Conservation (phyloP, 1,284 basidiomycete species). For the Rhodotorula sp. region DNA sequence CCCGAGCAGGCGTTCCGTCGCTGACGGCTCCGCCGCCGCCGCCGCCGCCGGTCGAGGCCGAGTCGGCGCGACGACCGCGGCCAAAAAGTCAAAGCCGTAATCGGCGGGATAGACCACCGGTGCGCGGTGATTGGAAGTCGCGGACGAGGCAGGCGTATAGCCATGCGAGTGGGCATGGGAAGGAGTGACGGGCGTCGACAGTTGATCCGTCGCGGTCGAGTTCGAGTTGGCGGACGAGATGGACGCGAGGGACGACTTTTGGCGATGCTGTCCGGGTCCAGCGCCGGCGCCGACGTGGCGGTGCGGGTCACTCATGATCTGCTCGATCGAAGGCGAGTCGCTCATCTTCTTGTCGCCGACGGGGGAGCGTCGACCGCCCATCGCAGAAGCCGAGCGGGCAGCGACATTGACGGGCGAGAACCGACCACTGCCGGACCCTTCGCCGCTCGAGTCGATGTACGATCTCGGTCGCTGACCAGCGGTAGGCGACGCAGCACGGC, state of each 20-base stretch:
- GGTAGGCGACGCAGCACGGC: slow-evolving; percentile 20
- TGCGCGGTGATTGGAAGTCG: slow-evolving; percentile 50
- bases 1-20: background rate
- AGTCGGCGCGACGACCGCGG: slow-evolving; percentile 67
- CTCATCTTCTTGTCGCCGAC: slow-evolving; percentile 22
- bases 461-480: slow-evolving; percentile 13
- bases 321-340: slow-evolving; percentile 40
- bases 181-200: slow-evolving; percentile 46
- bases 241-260: slow-evolving; percentile 36
- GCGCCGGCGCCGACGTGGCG: background rate
- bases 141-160: slow-evolving; percentile 43
- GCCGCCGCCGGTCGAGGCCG: background rate
- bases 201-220: slow-evolving; percentile 44
- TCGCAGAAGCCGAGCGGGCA: slow-evolving; percentile 16
- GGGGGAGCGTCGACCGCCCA: slow-evolving; percentile 25
- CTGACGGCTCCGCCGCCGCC: background rate
- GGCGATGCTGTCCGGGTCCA: slow-evolving; percentile 21
- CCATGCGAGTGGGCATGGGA: slow-evolving; percentile 47
- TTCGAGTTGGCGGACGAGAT: slow-evolving; percentile 8
- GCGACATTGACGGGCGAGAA: slow-evolving; percentile 23
- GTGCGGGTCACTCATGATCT: slow-evolving; percentile 9
- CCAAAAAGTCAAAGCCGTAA: slow-evolving; percentile 77
- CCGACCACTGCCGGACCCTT: slow-evolving; percentile 42
- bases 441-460: slow-evolving; percentile 55
- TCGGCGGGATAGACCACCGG: slow-evolving; percentile 67